Base-by-base conservation (phyloP, 139 green algal species). In the Closterium sp. region DNA sequence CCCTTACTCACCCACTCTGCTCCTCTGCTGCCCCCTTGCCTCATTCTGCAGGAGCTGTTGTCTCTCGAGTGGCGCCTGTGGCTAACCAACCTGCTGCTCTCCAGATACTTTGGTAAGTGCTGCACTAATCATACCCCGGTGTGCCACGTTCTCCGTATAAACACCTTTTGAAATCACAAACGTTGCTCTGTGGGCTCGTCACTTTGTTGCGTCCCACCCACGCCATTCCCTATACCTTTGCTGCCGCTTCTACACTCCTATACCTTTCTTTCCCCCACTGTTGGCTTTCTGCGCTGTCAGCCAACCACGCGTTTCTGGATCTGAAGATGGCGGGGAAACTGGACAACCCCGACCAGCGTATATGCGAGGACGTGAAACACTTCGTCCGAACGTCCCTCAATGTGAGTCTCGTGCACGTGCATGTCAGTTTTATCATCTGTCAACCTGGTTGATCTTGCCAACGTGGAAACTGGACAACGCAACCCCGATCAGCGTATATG, bases 361-460 rank as follows among this genome's bases (percentile, higher is more conserved):
- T 99, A 34, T 97, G 95, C 84, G 96, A 98, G 69, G 97, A 99
- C 92, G 95, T 98, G n/a, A 90, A 89, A 0, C 91, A 90, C 16
- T 99, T 97, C 91, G 93, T 96, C 31, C 86, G 93, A 76, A 93
- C 38, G 3, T 66, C 38, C 4, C 38, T 66, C 3, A 66, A 66
- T 66, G 38, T 66, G 5, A 66, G 38, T 16, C 38, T 66, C 5
- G 19, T 1, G 19, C 38, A 16, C 38, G n/a, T n/a, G n/a, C n/a
- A n/a, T n/a, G n/a, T n/a, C n/a, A n/a, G n/a, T n/a, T n/a, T n/a
- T n/a, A n/a, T n/a, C n/a, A n/a, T 66, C 38, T 66, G 38, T 9
- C 38, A 66, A 66, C 4, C 38, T 66, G 38, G 38, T 66, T 9
- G 3, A 16, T 66, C 38, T 66, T n/a, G n/a, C n/a, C n/a, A n/a